Conservation (phyloP, 108 stramenopile species). For the Bacterosira constricta region DNA sequence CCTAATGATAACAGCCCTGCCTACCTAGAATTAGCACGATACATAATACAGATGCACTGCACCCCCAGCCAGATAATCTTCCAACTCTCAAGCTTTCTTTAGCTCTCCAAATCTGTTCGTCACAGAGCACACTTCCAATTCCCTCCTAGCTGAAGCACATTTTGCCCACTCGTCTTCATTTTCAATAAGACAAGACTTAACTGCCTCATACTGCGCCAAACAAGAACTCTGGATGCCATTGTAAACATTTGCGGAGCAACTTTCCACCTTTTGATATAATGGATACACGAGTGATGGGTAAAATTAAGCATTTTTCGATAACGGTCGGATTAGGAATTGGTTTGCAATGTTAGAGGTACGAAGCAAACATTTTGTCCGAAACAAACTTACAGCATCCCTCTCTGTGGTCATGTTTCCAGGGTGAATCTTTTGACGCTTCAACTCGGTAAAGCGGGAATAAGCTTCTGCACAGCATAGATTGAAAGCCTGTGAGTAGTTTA, state of each 20-base stretch:
- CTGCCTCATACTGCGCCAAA: conserved; percentile 35
- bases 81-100: conserved; percentile 6
- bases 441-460: conserved; percentile 44
- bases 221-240: conserved; percentile 37
- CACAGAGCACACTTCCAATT: conserved; percentile 48
- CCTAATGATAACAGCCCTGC: not conserved
- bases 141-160: conserved; percentile 38
- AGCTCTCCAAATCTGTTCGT: conserved; percentile 41
- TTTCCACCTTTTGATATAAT: conserved; percentile 30
- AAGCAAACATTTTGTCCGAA: no score
- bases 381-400: conserved; percentile 46
- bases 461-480: conserved; percentile 49
- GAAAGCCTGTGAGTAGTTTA: conserved; percentile 19
- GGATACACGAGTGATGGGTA: no score
- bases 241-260: conserved; percentile 45
- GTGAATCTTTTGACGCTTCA: conserved; percentile 43
- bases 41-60: no score
- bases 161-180: conserved; percentile 45
- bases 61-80: not conserved
- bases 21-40: no score
- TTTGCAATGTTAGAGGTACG: no score
- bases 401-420: conserved; percentile 45
- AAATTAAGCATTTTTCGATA: no score
- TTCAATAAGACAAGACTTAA: conserved; percentile 40
- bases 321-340: no score